Percentiles rank a stretch among this genome's conserved stretches.
These are phyloP conservation scores for Euphorbia peplus DNA, from an alignment of 345 rosid species.

Conservation along the genomic window DNA sequence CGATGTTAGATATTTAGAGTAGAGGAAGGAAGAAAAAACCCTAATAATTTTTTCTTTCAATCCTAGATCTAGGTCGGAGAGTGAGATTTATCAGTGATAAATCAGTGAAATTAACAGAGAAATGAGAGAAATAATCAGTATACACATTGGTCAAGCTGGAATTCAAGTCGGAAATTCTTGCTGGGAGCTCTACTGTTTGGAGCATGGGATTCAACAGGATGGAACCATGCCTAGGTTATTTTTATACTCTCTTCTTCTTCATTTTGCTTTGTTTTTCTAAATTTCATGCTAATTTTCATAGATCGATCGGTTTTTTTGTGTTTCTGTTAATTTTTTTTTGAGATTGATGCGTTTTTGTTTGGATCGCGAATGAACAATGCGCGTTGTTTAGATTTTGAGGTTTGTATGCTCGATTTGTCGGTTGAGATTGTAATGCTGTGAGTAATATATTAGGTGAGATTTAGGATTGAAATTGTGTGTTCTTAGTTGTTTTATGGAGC, in stretches of 20 bases:
- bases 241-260: neutral
- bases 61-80: neutral
- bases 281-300: neutral
- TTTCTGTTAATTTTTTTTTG: too few relatives aligned
- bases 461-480: too few relatives aligned
- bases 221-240: constrained; percentile 34
- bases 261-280: neutral
- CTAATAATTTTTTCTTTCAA: neutral
- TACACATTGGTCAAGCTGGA: constrained; percentile 39
- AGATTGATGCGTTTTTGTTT: neutral
- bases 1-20: neutral
- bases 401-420: neutral
- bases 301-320: neutral
- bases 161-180: constrained; percentile 38
- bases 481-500: too few relatives aligned
- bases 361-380: neutral
- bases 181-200: constrained; percentile 36
- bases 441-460: too few relatives aligned
- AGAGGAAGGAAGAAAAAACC: neutral
- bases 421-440: neutral
- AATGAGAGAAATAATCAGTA: constrained; percentile 39
- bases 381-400: too few relatives aligned
- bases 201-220: constrained; percentile 30
- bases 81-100: neutral
- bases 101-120: neutral